Conservation (phyloP, 2,329 filamentous ascomycete species). For the Trichoderma sp. region DNA sequence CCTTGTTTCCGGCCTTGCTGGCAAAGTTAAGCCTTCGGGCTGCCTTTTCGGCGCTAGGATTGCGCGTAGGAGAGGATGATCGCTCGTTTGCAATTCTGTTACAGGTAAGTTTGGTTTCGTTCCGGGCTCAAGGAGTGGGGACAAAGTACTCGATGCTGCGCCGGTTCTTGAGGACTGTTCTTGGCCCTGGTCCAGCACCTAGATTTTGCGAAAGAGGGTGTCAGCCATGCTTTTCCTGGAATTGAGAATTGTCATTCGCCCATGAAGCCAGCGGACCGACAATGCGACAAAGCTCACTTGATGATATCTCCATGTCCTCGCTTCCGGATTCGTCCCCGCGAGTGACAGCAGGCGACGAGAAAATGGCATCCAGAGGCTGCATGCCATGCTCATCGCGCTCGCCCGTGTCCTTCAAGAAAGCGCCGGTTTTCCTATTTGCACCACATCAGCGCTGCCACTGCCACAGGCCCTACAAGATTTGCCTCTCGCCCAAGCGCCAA, state of each 20-base stretch:
- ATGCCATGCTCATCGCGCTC: constrained; percentile 88
- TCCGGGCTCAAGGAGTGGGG: constrained; percentile 54
- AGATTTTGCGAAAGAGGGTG: neutral
- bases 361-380: constrained; percentile 81
- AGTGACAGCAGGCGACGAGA: constrained; percentile 74
- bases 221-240: neutral
- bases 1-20: constrained; percentile 23
- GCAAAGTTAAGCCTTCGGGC: constrained; percentile 55
- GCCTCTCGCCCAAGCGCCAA: neutral
- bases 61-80: constrained; percentile 49
- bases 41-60: constrained; percentile 34
- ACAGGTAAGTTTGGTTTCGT: constrained; percentile 51
- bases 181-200: constrained; percentile 55
- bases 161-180: constrained; percentile 51
- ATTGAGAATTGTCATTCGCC: neutral
- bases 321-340: constrained; percentile 36
- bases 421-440: constrained; percentile 75
- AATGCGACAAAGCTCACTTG: constrained; percentile 38
- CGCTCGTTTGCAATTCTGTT: constrained; percentile 36
- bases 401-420: constrained; percentile 74
- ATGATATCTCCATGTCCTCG: constrained; percentile 54
- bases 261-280: neutral
- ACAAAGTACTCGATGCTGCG: constrained; percentile 49
- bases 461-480: neutral
- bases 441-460: constrained; percentile 14